Conservation (phyloP, 1,284 basidiomycete species). For the Papiliotrema fonsecae region DNA sequence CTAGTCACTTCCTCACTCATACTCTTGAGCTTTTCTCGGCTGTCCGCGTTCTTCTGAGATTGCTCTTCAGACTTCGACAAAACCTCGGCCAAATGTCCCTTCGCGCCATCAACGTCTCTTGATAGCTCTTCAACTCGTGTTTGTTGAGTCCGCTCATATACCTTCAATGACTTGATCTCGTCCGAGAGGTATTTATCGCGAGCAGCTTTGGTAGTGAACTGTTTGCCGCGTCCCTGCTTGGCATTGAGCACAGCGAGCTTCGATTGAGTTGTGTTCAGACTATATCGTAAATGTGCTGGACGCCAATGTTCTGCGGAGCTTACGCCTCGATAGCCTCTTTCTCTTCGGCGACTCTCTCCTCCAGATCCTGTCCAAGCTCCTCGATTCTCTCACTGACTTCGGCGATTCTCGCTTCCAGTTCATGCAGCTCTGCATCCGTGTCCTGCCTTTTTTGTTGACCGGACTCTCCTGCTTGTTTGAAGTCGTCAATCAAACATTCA, state of each 20-base stretch:
- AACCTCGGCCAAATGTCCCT: constrained; percentile 62
- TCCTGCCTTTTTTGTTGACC: constrained; percentile 53
- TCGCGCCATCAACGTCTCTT: constrained; percentile 70
- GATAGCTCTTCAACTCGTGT: constrained; percentile 60
- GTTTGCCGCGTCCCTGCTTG: constrained; percentile 79
- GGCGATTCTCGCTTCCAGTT: constrained; percentile 59
- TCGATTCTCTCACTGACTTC: constrained; percentile 62
- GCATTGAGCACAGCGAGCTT: constrained; percentile 69
- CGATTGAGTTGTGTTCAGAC: constrained; percentile 67
- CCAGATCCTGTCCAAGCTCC: constrained; percentile 63
- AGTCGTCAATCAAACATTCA: constrained; percentile 75
- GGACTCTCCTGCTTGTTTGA: constrained; percentile 64
- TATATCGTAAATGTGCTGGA: constrained; percentile 20
- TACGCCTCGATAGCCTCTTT: constrained; percentile 58
- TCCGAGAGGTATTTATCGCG: constrained; percentile 70
- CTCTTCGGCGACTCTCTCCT: constrained; percentile 58
- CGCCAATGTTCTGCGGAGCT: constrained; percentile 10
- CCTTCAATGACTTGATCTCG: constrained; percentile 66
- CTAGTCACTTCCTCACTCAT: constrained; percentile 62
- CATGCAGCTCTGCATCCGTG: constrained; percentile 62
- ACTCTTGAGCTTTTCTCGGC: constrained; percentile 66
- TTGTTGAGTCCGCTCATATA: constrained; percentile 57
- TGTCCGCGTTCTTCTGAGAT: constrained; percentile 62
- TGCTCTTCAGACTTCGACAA: constrained; percentile 60
- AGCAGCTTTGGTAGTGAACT: constrained; percentile 76